Evolutionary conservation across 768 basidiomycete genomes (phyloP), one percentile per base, ranked within the genome.

Genomic region (Tylopilus intermedius): DNA sequence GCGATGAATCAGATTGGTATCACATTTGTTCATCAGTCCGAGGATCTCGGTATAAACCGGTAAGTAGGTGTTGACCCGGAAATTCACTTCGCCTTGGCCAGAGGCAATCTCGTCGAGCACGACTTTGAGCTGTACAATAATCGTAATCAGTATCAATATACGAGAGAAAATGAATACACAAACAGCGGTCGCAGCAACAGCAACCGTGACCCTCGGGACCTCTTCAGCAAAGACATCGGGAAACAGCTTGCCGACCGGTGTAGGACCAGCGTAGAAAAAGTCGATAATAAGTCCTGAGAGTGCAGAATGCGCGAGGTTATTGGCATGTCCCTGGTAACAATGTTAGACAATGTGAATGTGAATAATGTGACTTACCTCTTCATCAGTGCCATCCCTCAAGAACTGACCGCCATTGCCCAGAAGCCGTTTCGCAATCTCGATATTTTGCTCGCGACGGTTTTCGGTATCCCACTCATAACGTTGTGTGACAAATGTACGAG

Each of bases 311-410:
- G 18, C 18, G 18, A 18, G 18, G 18, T 18, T 18, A 18, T 18
- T 18, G 18, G 1, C 18, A 1, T 18, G 18, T 18, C 18, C 18
- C 18, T 18, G 18, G 18, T 18, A 18, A 18, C 29, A 4, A 57
- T 38, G n/a, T 57, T 57, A 13, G 54, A 4, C n/a, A 35, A 18
- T 37, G 48, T 13, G 45, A 52, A 43, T 52, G 47, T 4, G 24
- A 42, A 22, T 21, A 10, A 15, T 18, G 27, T 2, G 9, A 15
- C 54, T 45, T 45, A 55, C 26, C n/a, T 55, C 22, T 1, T 21
- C 38, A 11, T 55, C 54, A 8, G 9, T 1, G 8, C 50, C 50
- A 32, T 51, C 26, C 32, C 21, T 55, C 35, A 42, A 29, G n/a
- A 47, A 55, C 7, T 37, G 4, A 5, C 38, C 39, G 22, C 26